phyloP scores from a whole-genome alignment of 2,329 filamentous ascomycete genomes.

The Periconia sp. region DNA sequence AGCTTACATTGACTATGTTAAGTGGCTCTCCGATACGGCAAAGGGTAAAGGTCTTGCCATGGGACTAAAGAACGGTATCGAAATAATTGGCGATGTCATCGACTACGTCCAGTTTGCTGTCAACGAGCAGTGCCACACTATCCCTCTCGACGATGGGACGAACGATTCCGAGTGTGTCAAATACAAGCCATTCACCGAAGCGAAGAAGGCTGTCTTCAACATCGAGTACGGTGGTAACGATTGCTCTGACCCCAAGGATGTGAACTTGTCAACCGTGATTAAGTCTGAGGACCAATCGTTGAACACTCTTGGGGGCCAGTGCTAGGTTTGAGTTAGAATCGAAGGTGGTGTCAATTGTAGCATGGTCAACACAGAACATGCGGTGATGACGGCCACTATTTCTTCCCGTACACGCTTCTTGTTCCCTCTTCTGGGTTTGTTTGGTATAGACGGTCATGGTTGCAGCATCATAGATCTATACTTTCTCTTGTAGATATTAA shows the following conservation, averaged over 20 bases:
- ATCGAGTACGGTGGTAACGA: conserved; percentile 67
- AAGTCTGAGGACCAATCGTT: conserved; percentile 19
- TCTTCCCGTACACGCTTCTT: too few relatives aligned
- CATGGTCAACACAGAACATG: too few relatives aligned
- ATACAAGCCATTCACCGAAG: conserved; percentile 63
- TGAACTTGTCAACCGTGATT: conserved; percentile 23
- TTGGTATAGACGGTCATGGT: too few relatives aligned
- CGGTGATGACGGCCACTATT: too few relatives aligned
- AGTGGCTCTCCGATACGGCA: conserved; percentile 63
- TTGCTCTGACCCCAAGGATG: conserved; percentile 15
- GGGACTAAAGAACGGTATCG: conserved; percentile 71
- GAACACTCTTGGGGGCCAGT: conserved; percentile 18
- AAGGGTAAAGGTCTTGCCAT: conserved; percentile 61
- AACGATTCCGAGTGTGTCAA: conserved; percentile 55
- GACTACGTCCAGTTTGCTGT: conserved; percentile 66
- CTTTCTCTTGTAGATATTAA: too few relatives aligned
- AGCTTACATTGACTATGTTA: conserved; percentile 65
- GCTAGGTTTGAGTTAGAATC: too few relatives aligned
- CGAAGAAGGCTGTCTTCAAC: conserved; percentile 71
- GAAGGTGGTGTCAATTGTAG: too few relatives aligned
- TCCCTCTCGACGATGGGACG: too few relatives aligned
- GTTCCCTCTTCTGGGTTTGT: too few relatives aligned
- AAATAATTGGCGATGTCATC: conserved; percentile 60
- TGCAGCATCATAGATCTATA: too few relatives aligned
- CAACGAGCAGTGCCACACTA: conserved; percentile 72